Conservation (phyloP, 352 stramenopile genomes). For the Aphanomyces euteiches region DNA sequence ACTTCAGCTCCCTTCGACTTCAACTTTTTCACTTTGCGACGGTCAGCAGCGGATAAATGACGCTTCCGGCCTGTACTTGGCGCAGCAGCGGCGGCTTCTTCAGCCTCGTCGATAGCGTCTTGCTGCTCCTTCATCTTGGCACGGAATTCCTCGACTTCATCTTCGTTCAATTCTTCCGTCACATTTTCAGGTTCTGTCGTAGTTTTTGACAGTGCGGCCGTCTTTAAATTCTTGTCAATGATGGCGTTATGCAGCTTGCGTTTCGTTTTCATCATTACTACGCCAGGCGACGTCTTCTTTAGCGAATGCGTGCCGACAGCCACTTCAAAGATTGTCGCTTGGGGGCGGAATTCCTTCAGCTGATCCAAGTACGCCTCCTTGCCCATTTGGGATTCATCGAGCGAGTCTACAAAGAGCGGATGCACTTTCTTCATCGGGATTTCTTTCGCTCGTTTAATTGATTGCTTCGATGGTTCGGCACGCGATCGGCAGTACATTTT, state of each 20-base stretch:
- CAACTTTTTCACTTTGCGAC: conserved; percentile 27
- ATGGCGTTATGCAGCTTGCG: conserved; percentile 80
- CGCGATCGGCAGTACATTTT: conserved; percentile 97
- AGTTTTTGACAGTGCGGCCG: conserved; percentile 33
- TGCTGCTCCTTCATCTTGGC: conserved; percentile 8
- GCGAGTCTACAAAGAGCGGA: conserved; percentile 78
- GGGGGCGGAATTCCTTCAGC: conserved; percentile 90
- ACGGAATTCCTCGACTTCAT: conserved; percentile 28
- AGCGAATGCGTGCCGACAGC: conserved; percentile 72
- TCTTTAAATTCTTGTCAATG: conserved; percentile 65
- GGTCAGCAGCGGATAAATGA: conserved; percentile 26
- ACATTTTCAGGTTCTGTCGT: conserved; percentile 28
- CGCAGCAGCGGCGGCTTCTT: conserved; percentile 5
- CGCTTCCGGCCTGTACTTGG: conserved; percentile 9
- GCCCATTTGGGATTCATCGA: conserved; percentile 75
- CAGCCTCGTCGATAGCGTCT: background rate
- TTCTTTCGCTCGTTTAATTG: conserved; percentile 93
- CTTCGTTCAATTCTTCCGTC: conserved; percentile 6
- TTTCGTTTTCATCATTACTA: conserved; percentile 87
- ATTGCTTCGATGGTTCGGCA: conserved; percentile 92
- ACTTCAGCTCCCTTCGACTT: conserved; percentile 16
- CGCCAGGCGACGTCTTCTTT: conserved; percentile 68
- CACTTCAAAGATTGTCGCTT: conserved; percentile 96
- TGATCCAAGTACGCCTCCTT: conserved; percentile 90
- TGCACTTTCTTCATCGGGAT: conserved; percentile 89